Evolutionary conservation across 2,329 filamentous ascomycete genomes (phyloP).

Genomic region (Fusarium globosum): DNA sequence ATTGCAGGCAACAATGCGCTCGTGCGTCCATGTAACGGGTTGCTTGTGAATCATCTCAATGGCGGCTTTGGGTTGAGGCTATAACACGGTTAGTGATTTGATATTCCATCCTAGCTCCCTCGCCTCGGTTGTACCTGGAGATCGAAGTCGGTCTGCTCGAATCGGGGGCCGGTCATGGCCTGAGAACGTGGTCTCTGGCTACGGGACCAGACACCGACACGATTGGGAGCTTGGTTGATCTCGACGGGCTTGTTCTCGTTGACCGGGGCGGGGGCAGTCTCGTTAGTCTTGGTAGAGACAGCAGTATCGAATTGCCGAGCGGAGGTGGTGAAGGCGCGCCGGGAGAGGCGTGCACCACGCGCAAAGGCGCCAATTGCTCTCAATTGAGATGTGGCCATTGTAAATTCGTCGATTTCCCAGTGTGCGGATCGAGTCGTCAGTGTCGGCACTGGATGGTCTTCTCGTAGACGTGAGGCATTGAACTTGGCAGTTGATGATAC

Average conservation of each 20-base stretch:
- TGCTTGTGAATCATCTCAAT: constrained; percentile 97
- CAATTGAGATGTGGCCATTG: constrained; percentile 59
- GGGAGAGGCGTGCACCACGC: constrained; percentile 57
- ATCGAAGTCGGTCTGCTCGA: constrained; percentile 96
- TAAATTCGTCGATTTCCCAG: constrained; percentile 39
- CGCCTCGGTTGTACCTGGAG: constrained; percentile 75
- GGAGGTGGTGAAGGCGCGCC: constrained; percentile 62
- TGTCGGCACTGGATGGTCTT: constrained; percentile 35
- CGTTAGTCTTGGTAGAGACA: constrained; percentile 53
- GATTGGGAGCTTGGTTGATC: constrained; percentile 86
- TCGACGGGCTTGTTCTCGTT: constrained; percentile 59
- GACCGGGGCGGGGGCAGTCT: constrained; percentile 57
- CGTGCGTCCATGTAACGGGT: constrained; percentile 91
- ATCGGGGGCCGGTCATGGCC: constrained; percentile 94
- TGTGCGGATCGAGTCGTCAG: constrained; percentile 44
- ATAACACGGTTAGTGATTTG: constrained; percentile 39
- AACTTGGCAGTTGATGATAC: constrained; percentile 23
- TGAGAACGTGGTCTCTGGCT: constrained; percentile 83
- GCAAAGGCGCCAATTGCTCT: constrained; percentile 58
- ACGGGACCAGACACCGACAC: constrained; percentile 81
- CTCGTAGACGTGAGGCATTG: constrained; percentile 41
- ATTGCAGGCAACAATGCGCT: constrained; percentile 85
- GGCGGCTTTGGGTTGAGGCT: constrained; percentile 90
- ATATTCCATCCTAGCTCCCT: constrained; percentile 7
- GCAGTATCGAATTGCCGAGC: constrained; percentile 59